Conservation (phyloP, 768 basidiomycete genomes). For the Mycena rosella region DNA sequence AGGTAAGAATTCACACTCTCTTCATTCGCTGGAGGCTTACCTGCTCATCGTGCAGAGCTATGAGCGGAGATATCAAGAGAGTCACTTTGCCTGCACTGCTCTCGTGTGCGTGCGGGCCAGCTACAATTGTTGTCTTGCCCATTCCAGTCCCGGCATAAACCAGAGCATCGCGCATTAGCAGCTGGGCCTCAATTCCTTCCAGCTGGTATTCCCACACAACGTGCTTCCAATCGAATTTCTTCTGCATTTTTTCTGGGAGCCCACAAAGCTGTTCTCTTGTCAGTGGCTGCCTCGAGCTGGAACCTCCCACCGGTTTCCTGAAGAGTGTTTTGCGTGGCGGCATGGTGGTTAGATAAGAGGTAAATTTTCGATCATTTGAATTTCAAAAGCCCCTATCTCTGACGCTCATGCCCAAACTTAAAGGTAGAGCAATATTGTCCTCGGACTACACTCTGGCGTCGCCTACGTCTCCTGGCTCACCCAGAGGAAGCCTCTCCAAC, state of each 20-base stretch:
- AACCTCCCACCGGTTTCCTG: no score
- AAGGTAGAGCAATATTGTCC: no score
- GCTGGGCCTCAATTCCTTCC: slow-evolving; percentile 45
- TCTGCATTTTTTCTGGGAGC: slow-evolving; percentile 30
- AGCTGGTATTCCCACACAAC: slow-evolving; percentile 45
- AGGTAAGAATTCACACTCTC: no score
- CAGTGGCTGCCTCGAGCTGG: no score
- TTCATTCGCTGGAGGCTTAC: slow-evolving; percentile 10
- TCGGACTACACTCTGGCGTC: no score
- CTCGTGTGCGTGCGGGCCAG: slow-evolving; percentile 50
- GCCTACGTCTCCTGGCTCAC: no score
- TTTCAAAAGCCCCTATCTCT: no score
- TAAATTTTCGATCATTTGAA: no score
- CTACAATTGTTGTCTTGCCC: slow-evolving; percentile 54
- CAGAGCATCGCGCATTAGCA: slow-evolving; percentile 46
- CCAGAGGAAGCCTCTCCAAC: no score
- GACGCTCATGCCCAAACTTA: no score
- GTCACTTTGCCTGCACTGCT: slow-evolving; percentile 45
- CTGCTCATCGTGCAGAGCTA: slow-evolving; percentile 55
- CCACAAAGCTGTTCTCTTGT: slow-evolving; percentile 23
- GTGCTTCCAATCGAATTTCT: slow-evolving; percentile 40
- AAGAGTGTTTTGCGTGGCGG: no score
- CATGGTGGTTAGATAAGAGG: no score
- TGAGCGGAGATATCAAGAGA: slow-evolving; percentile 53
- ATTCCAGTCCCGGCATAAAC: slow-evolving; percentile 52